Evolutionary conservation across 352 stramenopile genomes (phyloP), one percentile per base, ranked within the genome.

Genomic region (Pythium scleroteichum): DNA sequence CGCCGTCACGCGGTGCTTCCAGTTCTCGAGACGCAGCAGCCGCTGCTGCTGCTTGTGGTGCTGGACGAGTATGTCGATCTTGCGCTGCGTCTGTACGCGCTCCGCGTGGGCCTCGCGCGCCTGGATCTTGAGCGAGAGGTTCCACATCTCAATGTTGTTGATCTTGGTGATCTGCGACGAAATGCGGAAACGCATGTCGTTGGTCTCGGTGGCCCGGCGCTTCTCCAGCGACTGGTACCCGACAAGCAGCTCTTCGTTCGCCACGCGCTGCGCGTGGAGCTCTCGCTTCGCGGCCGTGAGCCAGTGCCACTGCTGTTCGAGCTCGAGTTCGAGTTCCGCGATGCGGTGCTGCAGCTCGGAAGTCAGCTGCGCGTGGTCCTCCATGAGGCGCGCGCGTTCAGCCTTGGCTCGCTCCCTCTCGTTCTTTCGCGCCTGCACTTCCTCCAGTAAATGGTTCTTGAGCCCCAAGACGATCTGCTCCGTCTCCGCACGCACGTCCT

Each of bases 101-200:
- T 89, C 79, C 16, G 45, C 68, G 26, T 82, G 71, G 6, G 73
- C 73, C 42, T 86, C 78, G n/a, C 85, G 86, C 2, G 78, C 71
- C 39, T 88, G 75, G 13, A 87, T 70, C 66, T 88, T 88, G 41
- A 93, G 70, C 56, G 79, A 80, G 22, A 90, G 53, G 46, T 89
- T 92, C 84, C 84, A 93, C 79, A 93, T 91, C 49, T 91, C 78
- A 19, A 92, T 72, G 57, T 78, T 78, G 56, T 84, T 87, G 57
- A 92, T 89, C 45, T 79, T 82, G 26, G 69, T 74, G 45, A 90
- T 76, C 64, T 93, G 84, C 27, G 78, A 59, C 9, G 68, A 59
- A 39, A 93, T 88, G 38, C 84, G 76, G 48, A 90, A 88, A 19
- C 73, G 78, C 78, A 92, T 87, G 47, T 93, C 84, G 62, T 92